Percentiles rank a stretch among this genome's conserved stretches.
phyloP scores from a whole-genome alignment of 2,329 filamentous ascomycete genomes.

The Calonectria pauciramosa region DNA sequence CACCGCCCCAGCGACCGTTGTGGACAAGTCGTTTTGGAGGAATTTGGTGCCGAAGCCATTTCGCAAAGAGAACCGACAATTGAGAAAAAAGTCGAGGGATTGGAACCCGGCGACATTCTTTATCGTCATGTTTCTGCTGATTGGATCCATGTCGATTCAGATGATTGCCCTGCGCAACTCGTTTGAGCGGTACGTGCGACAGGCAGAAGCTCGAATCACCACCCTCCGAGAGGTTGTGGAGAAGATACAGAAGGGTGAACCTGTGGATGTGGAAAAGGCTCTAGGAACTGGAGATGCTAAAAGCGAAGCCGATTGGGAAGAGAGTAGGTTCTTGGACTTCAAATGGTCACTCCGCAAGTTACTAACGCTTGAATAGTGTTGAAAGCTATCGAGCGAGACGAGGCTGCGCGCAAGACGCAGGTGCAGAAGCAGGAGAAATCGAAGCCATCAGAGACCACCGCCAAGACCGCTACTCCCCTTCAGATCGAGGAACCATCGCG shows the following conservation, averaged over 20 bases:
- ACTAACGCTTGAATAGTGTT: constrained; percentile 65
- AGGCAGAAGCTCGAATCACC: constrained; percentile 83
- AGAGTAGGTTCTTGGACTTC: constrained; percentile 67
- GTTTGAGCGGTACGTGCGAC: constrained; percentile 78
- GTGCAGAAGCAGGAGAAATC: constrained; percentile 59
- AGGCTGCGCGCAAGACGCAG: constrained; percentile 64
- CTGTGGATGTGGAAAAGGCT: constrained; percentile 86
- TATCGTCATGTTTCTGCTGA: constrained; percentile 85
- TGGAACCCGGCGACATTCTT: constrained; percentile 89
- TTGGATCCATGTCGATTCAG: constrained; percentile 96
- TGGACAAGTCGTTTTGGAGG: constrained; percentile 76
- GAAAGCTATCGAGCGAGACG: constrained; percentile 75
- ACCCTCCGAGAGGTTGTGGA: constrained; percentile 82
- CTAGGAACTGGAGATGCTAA: constrained; percentile 83
- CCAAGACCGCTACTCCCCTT: constrained; percentile 13
- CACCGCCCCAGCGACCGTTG: constrained; percentile 63
- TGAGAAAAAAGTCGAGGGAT: constrained; percentile 66
- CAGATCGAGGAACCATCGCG: constrained; percentile 26
- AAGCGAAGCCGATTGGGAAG: constrained; percentile 89
- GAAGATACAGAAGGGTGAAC: constrained; percentile 77
- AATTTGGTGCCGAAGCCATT: constrained; percentile 78
- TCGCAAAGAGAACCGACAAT: constrained; percentile 58
- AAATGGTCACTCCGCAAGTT: background rate
- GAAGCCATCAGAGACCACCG: constrained; percentile 45
- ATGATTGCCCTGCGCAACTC: constrained; percentile 87